These are phyloP conservation scores for Colletotrichum musae DNA, from an alignment of 2,329 filamentous ascomycete species.

Conservation along the genomic window DNA sequence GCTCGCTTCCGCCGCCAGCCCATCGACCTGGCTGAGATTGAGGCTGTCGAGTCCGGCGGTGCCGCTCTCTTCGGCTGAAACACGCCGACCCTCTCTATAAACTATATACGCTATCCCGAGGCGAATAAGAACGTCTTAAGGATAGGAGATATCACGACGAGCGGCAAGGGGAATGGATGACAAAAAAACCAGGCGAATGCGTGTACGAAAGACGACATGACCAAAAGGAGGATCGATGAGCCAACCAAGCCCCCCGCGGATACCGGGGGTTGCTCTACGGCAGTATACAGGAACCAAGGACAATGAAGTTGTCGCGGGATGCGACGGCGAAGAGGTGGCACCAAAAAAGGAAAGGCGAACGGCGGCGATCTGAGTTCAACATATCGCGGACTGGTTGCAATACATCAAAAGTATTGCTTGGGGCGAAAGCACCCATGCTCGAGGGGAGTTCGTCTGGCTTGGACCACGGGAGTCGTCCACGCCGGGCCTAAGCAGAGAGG, in stretches of 20 bases:
- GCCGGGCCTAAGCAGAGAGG: not conserved
- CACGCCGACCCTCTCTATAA: not conserved
- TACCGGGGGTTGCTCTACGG: conserved; percentile 4
- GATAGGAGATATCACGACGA: conserved; percentile 11
- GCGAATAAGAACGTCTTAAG: not conserved
- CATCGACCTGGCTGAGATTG: conserved; percentile 88
- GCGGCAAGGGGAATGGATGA: not conserved
- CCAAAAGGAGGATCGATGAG: not conserved
- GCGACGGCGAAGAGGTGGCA: conserved; percentile 1
- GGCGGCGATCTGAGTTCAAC: conserved; percentile 11
- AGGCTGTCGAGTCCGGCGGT: conserved; percentile 94
- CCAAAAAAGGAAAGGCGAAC: not conserved
- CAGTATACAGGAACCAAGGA: conserved; percentile 18
- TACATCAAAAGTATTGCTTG: conserved; percentile 23
- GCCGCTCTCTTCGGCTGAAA: conserved; percentile 70
- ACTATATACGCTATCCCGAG: not conserved
- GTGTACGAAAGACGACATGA: conserved; percentile 11
- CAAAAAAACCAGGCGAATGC: not conserved
- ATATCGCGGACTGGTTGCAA: conserved; percentile 21
- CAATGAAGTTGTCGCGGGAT: not conserved
- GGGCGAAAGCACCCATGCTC: conserved; percentile 5
- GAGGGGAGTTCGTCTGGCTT: not conserved
- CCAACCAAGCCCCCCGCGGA: not conserved
- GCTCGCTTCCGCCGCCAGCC: conserved; percentile 82
- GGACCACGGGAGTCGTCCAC: conserved; percentile 3